Percentiles rank a stretch among this genome's conserved stretches.
Evolutionary conservation across 495 filamentous ascomycete genomes (phyloP).

Genomic region (Aspergillus biplanus): DNA sequence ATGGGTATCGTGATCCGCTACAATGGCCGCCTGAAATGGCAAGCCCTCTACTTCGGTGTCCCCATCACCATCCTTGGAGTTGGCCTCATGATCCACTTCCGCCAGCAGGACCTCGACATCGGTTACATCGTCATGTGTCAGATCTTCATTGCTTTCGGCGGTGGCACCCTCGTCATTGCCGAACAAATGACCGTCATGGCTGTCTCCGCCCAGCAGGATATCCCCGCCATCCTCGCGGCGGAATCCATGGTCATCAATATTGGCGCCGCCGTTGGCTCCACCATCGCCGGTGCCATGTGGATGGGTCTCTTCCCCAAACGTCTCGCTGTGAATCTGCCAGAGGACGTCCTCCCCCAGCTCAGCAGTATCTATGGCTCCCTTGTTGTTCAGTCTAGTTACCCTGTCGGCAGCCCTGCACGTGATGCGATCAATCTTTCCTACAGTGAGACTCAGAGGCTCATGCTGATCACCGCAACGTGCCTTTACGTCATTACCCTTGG

Average conservation of each 20-base stretch:
- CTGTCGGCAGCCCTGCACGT: slow-evolving; percentile 53
- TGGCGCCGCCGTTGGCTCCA: slow-evolving; percentile 64
- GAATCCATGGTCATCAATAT: slow-evolving; percentile 56
- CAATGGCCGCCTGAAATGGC: slow-evolving; percentile 57
- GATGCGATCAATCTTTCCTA: slow-evolving; percentile 61
- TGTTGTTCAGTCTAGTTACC: slow-evolving; percentile 51
- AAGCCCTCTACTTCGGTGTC: slow-evolving; percentile 58
- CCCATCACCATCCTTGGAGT: slow-evolving; percentile 60
- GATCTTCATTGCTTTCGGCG: slow-evolving; percentile 71
- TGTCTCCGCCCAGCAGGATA: slow-evolving; percentile 59
- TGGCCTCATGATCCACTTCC: slow-evolving; percentile 70
- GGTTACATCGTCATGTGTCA: slow-evolving; percentile 76
- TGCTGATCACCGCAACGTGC: slow-evolving; percentile 55
- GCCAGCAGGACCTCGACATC: slow-evolving; percentile 56
- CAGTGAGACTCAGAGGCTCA: slow-evolving; percentile 55
- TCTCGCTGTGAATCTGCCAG: slow-evolving; percentile 59
- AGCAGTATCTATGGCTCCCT: slow-evolving; percentile 54
- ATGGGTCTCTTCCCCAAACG: slow-evolving; percentile 58
- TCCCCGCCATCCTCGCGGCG: slow-evolving; percentile 57
- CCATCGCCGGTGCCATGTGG: slow-evolving; percentile 62
- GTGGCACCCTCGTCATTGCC: slow-evolving; percentile 62
- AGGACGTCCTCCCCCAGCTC: slow-evolving; percentile 37
- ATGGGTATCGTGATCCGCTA: slow-evolving; percentile 58
- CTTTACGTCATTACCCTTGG: slow-evolving; percentile 51
- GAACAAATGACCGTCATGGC: slow-evolving; percentile 74